Conservation (phyloP, 108 stramenopile genomes). For the Chaetoceros tenuissimus region DNA sequence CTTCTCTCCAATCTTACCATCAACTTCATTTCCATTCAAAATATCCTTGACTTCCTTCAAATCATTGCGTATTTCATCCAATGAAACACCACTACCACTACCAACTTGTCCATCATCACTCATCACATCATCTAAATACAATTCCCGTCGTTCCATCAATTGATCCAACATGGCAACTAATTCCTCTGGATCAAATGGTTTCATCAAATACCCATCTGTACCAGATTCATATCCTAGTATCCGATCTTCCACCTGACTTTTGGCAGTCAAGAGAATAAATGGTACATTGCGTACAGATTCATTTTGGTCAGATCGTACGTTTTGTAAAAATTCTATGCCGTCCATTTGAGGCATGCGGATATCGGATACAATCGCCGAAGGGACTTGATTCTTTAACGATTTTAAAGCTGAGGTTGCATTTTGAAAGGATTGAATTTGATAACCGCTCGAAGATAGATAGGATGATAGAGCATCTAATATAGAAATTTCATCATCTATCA, state of each 20-base stretch:
- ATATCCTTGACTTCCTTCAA: slow-evolving; percentile 54
- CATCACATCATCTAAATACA: slow-evolving; percentile 20
- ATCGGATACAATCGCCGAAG: slow-evolving; percentile 48
- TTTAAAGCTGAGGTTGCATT: slow-evolving; percentile 44
- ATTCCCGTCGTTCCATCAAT: slow-evolving; percentile 28
- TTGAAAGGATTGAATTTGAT: slow-evolving; percentile 59
- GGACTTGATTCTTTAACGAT: slow-evolving; percentile 5
- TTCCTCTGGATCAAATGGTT: slow-evolving; percentile 85
- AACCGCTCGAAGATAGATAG: slow-evolving; percentile 57
- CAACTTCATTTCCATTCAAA: slow-evolving; percentile 16
- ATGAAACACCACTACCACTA: background rate
- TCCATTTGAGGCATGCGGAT: slow-evolving; percentile 54
- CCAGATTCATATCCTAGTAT: slow-evolving; percentile 71
- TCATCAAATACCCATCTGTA: slow-evolving; percentile 78
- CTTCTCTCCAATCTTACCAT: slow-evolving; percentile 7
- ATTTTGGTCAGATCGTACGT: slow-evolving; percentile 23
- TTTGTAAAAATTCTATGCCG: slow-evolving; percentile 54
- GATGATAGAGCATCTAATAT: slow-evolving; percentile 60
- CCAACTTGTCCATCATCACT: slow-evolving; percentile 7
- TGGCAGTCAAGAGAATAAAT: slow-evolving; percentile 70
- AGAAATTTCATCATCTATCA: slow-evolving; percentile 74
- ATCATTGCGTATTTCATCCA: slow-evolving; percentile 49
- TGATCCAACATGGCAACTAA: slow-evolving; percentile 64
- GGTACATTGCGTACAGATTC: slow-evolving; percentile 35
- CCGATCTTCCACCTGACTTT: slow-evolving; percentile 62